A percentile compares a stretch with the other conserved stretches of the same genome.
Evolutionary conservation across 2,329 filamentous ascomycete genomes (phyloP).

Genomic region (Paradendryphiella salina): DNA sequence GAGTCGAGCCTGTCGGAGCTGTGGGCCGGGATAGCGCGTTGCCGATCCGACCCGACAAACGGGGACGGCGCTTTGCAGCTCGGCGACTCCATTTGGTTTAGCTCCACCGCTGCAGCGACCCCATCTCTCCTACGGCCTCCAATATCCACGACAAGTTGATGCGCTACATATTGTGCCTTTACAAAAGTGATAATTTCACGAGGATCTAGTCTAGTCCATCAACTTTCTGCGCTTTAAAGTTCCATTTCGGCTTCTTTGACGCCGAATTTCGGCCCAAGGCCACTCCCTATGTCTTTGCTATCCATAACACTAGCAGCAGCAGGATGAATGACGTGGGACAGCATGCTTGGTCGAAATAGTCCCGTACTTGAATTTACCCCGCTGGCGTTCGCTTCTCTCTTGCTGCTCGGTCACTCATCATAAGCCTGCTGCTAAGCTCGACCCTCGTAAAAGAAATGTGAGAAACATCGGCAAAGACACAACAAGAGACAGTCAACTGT

Average conservation of each 20-base stretch:
- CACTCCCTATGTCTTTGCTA: neutral
- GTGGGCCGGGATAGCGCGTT: neutral
- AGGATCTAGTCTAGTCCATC: neutral
- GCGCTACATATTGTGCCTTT: neutral
- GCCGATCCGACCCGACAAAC: neutral
- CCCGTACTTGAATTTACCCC: neutral
- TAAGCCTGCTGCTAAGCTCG: neutral
- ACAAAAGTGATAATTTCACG: neutral
- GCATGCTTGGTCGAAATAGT: neutral
- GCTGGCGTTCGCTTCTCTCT: neutral
- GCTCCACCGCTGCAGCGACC: neutral
- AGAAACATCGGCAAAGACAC: too few species aligned
- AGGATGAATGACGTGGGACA: neutral
- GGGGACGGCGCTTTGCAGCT: neutral
- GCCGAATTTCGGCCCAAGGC: too few species aligned
- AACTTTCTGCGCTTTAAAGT: too few species aligned
- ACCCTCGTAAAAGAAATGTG: neutral
- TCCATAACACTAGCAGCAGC: neutral
- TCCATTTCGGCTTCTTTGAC: too few species aligned
- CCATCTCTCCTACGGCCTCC: neutral
- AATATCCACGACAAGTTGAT: neutral
- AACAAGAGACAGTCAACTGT: too few species aligned
- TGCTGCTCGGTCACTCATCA: neutral
- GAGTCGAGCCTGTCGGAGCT: neutral
- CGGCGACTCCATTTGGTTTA: neutral